Evolutionary conservation across 139 green algal genomes (phyloP).

Genomic region (Picochlorum sp.): DNA sequence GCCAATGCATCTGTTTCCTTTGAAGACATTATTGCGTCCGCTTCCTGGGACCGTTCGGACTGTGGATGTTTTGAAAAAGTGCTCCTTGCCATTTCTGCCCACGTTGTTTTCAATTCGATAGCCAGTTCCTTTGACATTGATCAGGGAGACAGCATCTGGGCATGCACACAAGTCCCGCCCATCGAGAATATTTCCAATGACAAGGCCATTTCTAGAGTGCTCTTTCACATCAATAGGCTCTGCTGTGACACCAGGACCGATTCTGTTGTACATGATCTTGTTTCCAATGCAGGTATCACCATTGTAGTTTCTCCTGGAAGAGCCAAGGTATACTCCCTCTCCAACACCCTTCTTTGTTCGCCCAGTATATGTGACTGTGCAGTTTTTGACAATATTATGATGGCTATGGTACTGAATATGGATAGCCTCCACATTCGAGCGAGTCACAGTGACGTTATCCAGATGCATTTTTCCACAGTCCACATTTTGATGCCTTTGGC

Average conservation of each 20-base stretch:
- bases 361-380: slow-evolving; percentile 5
- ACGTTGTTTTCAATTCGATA: slow-evolving; percentile 9
- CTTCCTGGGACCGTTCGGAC: background rate
- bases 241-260: slow-evolving; percentile 12
- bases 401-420: slow-evolving; percentile 1
- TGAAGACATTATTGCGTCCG: slow-evolving; percentile 3
- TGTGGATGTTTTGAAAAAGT: slow-evolving; percentile 9
- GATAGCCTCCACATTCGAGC: background rate
- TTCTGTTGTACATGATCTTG: slow-evolving; percentile 10
- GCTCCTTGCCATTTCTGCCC: slow-evolving; percentile 5
- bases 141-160: slow-evolving; percentile 3
- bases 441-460: background rate
- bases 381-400: slow-evolving; percentile 1
- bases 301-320: background rate
- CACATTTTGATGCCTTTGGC: slow-evolving; percentile 4
- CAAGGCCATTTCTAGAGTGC: background rate
- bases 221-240: slow-evolving; percentile 11
- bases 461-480: background rate
- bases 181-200: slow-evolving; percentile 11
- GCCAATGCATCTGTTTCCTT: slow-evolving; percentile 6
- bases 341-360: background rate
- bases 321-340: slow-evolving; percentile 9
- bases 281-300: background rate
- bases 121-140: slow-evolving; percentile 10
- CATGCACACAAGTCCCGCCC: slow-evolving; percentile 2